These are phyloP conservation scores for Metschnikowia aberdeeniae DNA, from an alignment of 805 yeast species.

Conservation along the genomic window DNA sequence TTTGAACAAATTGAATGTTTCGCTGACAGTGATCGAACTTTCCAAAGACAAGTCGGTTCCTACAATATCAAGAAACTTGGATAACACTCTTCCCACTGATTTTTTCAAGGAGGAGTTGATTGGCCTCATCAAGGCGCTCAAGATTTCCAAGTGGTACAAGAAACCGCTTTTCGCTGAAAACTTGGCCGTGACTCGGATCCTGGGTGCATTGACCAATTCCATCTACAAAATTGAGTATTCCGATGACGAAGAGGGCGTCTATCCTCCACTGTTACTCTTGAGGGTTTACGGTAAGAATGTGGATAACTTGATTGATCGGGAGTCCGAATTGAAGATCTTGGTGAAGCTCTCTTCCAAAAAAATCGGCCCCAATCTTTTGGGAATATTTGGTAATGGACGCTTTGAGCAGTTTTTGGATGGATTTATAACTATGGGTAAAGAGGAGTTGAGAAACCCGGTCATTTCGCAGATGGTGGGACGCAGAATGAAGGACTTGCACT, in stretches of 20 bases:
- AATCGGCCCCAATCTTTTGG: slow-evolving; percentile 86
- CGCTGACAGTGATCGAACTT: slow-evolving; percentile 25
- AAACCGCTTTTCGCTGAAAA: slow-evolving; percentile 38
- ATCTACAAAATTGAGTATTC: slow-evolving; percentile 70
- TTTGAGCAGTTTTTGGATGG: slow-evolving; percentile 89
- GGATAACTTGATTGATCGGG: slow-evolving; percentile 81
- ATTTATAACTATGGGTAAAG: slow-evolving; percentile 69
- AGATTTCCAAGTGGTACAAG: slow-evolving; percentile 76
- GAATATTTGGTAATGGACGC: slow-evolving; percentile 88
- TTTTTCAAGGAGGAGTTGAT: slow-evolving; percentile 81
- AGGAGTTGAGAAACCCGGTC: slow-evolving; percentile 69
- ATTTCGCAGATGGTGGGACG: slow-evolving; percentile 83
- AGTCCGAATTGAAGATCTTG: slow-evolving; percentile 68
- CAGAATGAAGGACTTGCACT: slow-evolving; percentile 93
- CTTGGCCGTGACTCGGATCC: slow-evolving; percentile 60
- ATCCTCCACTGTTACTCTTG: slow-evolving; percentile 60
- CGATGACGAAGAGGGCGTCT: slow-evolving; percentile 26
- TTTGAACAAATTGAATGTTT: slow-evolving; percentile 24
- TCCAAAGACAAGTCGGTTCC: slow-evolving; percentile 39
- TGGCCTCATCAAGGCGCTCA: slow-evolving; percentile 56
- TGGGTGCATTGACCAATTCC: slow-evolving; percentile 92
- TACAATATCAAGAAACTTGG: slow-evolving; percentile 57
- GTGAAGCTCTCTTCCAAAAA: slow-evolving; percentile 68
- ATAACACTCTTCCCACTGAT: slow-evolving; percentile 74
- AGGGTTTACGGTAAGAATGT: slow-evolving; percentile 88